A percentile compares a stretch with the other conserved stretches of the same genome.
Conservation (phyloP, 306 rosid genomes). For the Bauhinia variegata region DNA sequence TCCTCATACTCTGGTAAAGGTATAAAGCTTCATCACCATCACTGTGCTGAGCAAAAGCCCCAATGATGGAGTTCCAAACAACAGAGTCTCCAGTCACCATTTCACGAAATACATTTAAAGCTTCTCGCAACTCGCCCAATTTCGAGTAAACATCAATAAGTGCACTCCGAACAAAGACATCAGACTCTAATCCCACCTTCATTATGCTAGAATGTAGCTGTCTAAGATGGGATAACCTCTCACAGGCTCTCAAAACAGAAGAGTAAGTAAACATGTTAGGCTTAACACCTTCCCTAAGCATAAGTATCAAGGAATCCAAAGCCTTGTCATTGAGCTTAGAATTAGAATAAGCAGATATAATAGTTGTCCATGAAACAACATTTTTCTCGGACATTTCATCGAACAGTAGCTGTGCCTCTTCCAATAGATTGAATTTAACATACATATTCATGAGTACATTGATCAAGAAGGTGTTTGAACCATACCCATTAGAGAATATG, state of each 20-base stretch:
- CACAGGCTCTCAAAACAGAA: conserved; percentile 78
- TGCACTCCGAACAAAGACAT: conserved; percentile 77
- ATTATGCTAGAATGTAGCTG: conserved; percentile 69
- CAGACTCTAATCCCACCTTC: conserved; percentile 82
- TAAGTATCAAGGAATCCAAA: conserved; percentile 54
- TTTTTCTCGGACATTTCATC: conserved; percentile 81
- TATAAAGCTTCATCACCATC: conserved; percentile 75
- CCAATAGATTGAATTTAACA: conserved; percentile 63
- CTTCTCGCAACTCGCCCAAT: conserved; percentile 62
- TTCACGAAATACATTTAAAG: conserved; percentile 62
- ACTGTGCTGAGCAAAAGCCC: conserved; percentile 83
- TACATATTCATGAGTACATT: conserved; percentile 71
- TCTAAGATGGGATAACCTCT: conserved; percentile 49
- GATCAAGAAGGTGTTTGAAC: conserved; percentile 58
- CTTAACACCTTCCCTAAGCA: conserved; percentile 76
- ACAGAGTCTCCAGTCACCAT: conserved; percentile 70
- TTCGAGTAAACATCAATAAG: conserved; percentile 76
- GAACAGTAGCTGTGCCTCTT: conserved; percentile 69
- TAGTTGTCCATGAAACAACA: conserved; percentile 83
- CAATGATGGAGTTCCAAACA: conserved; percentile 86
- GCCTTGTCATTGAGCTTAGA: conserved; percentile 60
- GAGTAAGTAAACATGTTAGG: conserved; percentile 90
- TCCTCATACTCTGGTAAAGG: conserved; percentile 73
- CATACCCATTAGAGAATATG: conserved; percentile 65
- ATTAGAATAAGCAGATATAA: conserved; percentile 68